A percentile compares a stretch with the other conserved stretches of the same genome.
Conservation (phyloP, 495 filamentous ascomycete species). For the Penicillium crystallinum region DNA sequence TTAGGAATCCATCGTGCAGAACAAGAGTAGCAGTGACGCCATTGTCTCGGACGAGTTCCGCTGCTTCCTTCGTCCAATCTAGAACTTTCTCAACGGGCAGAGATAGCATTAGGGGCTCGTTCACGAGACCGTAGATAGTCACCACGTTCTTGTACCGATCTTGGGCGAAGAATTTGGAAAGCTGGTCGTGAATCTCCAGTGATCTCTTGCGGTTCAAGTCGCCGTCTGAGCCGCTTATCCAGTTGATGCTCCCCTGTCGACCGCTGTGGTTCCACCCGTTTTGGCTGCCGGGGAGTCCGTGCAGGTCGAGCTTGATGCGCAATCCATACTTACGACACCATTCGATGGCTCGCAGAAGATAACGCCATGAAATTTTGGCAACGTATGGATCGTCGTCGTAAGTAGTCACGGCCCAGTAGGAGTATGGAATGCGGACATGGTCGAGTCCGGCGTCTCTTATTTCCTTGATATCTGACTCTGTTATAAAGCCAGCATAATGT, state of each 20-base stretch:
- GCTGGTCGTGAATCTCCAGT: constrained; percentile 73
- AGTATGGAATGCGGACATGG: constrained; percentile 90
- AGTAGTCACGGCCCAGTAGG: constrained; percentile 89
- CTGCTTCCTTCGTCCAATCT: constrained; percentile 63
- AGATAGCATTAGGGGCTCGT: constrained; percentile 76
- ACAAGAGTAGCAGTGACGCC: constrained; percentile 62
- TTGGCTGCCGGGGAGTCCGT: constrained; percentile 77
- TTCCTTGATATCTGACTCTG: constrained; percentile 72
- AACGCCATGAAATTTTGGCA: constrained; percentile 82
- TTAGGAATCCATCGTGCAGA: constrained; percentile 82
- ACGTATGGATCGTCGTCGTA: constrained; percentile 89
- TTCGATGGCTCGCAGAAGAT: constrained; percentile 88
- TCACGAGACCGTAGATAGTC: constrained; percentile 78
- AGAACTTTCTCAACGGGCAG: constrained; percentile 56
- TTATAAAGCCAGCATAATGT: constrained; percentile 87
- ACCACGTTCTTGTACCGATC: constrained; percentile 79
- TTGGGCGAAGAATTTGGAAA: constrained; percentile 82
- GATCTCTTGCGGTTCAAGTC: constrained; percentile 62
- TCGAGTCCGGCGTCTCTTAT: constrained; percentile 88
- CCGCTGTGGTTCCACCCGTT: constrained; percentile 93
- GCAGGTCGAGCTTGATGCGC: constrained; percentile 89
- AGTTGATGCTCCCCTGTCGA: constrained; percentile 62
- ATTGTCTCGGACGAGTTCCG: constrained; percentile 61
- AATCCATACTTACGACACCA: constrained; percentile 91
- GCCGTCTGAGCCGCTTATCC: constrained; percentile 71